Conservation (phyloP, 176 grass and related monocot genomes). For the Metroxylon sagu region DNA sequence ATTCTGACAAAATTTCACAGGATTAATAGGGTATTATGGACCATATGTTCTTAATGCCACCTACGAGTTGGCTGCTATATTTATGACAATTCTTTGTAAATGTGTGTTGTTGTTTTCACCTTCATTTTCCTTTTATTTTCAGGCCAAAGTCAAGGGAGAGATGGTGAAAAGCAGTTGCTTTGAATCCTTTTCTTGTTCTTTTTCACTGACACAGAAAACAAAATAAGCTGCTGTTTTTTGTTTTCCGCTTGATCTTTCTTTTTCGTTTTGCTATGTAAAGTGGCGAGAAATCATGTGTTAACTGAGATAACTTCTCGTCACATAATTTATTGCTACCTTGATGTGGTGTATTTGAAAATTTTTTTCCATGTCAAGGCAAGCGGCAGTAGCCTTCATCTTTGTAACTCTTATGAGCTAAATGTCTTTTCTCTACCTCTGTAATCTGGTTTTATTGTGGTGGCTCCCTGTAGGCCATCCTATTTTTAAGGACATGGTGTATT, state of each 20-base stretch:
- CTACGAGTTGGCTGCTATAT: no score
- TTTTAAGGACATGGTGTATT: no score
- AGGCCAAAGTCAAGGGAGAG: constrained; percentile 47
- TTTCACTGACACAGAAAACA: constrained; percentile 28
- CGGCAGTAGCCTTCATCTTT: constrained; percentile 8
- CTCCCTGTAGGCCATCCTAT: no score
- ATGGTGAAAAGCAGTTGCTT: constrained; percentile 41
- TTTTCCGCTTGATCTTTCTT: constrained; percentile 20
- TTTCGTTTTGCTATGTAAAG: constrained; percentile 43
- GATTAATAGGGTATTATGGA: no score
- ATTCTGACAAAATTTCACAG: no score
- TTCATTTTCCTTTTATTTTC: constrained; percentile 11
- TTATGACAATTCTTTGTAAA: no score
- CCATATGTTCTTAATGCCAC: no score
- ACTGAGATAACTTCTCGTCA: constrained; percentile 26
- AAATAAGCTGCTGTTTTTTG: constrained; percentile 43
- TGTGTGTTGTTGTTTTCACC: no score
- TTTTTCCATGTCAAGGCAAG: constrained; percentile 40
- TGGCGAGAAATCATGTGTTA: constrained; percentile 19
- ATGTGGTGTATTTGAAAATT: constrained; percentile 38
- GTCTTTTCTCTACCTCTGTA: constrained; percentile 16
- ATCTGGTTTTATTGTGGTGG: constrained; percentile 5
- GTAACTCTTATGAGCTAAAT: constrained; percentile 26
- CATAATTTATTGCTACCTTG: constrained; percentile 36
- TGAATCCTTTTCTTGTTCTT: constrained; percentile 18